Evolutionary conservation across 2,329 filamentous ascomycete genomes (phyloP).

Genomic region (Xylogone sp.): DNA sequence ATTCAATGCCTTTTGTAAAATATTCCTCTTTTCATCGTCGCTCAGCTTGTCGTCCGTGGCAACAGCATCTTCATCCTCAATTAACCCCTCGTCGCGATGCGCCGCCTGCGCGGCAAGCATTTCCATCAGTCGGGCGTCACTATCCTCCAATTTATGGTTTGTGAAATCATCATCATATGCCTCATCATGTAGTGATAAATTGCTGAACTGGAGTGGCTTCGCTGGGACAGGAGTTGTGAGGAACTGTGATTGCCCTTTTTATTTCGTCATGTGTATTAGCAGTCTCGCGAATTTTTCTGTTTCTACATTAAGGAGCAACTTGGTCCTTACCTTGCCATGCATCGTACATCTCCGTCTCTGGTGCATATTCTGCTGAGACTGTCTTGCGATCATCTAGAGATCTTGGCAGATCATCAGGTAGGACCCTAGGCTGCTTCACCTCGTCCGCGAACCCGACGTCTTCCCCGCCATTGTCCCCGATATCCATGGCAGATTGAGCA

Average conservation of each 20-base stretch:
- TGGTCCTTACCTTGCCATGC: slow-evolving; percentile 87
- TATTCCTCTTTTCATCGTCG: slow-evolving; percentile 71
- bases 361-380: slow-evolving; percentile 57
- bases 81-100: slow-evolving; percentile 67
- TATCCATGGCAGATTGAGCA: slow-evolving; percentile 49
- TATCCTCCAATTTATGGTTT: slow-evolving; percentile 61
- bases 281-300: slow-evolving; percentile 1
- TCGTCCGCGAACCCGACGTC: slow-evolving; percentile 55
- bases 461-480: slow-evolving; percentile 46
- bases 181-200: slow-evolving; percentile 76
- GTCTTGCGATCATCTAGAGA: slow-evolving; percentile 84
- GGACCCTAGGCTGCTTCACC: slow-evolving; percentile 39
- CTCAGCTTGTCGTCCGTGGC: slow-evolving; percentile 70
- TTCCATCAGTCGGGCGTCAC: slow-evolving; percentile 84
- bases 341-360: slow-evolving; percentile 96
- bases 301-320: too few species aligned
- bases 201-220: slow-evolving; percentile 77
- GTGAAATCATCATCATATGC: slow-evolving; percentile 61
- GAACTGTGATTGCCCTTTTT: slow-evolving; percentile 87
- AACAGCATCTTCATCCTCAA: slow-evolving; percentile 77
- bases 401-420: slow-evolving; percentile 84
- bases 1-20: slow-evolving; percentile 82
- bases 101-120: slow-evolving; percentile 96
- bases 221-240: slow-evolving; percentile 81
- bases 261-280: slow-evolving; percentile 12